Base-by-base conservation (phyloP, 1,139 yeast genomes). In the Pichia sp. region DNA sequence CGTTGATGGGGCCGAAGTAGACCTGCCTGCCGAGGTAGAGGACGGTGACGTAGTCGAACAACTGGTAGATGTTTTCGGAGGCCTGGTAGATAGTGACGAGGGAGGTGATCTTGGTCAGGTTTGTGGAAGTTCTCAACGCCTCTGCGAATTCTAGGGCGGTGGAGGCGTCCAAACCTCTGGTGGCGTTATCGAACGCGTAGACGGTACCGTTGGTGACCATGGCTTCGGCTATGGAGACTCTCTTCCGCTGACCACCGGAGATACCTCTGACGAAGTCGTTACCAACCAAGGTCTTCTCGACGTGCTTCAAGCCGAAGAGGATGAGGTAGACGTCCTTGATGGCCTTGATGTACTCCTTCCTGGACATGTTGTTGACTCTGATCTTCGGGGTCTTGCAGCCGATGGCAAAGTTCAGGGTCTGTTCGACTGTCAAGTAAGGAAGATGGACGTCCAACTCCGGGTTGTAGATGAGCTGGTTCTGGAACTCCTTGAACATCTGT, bases 71-170 rank as follows among this genome's bases (percentile, higher is more conserved):
- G 63, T 80, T 86, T 70, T 85, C 89, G 28, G 89, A 83, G 60
- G 90, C 87, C 71, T 87, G 95, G 68, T 87, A 87, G 54, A 87
- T 83, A 22, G 95, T 89, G 57, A 87, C 85, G 46, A 86, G 71
- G 1, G 89, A 81, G 28, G 91, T 77, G n/a, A 80, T 74, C 28
- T 78, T 77, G 52, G 80, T 70, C 49, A 85, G 69, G 41, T 77
- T 72, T 3, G 95, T 85, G 31, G 81, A 74, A 3, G 83, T 77
- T 61, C 84, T 82, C 60, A 87, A 71, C 28, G 91, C 84, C 61
- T 81, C 75, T 53, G 83, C 75, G 60, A 86, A 87, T 68, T 87
- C 95, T 54, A 85, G 72, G 8, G 90, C 90, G 41, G 88, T 84
- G n/a, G 89, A 85, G 21, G 89, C 77, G 66, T 84, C 90, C 55